Percentiles rank a stretch among this genome's conserved stretches.
Evolutionary conservation across 1,284 basidiomycete species (phyloP).

Genomic region (Boletus mariae): DNA sequence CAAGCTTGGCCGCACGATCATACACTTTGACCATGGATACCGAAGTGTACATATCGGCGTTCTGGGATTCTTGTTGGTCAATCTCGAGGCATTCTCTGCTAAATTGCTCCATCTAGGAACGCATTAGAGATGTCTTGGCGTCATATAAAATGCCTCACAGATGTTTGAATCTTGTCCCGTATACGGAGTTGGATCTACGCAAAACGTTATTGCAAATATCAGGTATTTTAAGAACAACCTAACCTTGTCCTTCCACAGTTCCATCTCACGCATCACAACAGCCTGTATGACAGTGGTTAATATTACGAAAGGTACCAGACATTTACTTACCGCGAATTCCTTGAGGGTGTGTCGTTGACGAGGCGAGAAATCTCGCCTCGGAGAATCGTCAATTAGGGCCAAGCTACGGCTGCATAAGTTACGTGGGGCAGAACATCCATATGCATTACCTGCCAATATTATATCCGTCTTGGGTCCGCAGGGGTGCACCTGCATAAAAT

Average conservation of each 20-base stretch:
- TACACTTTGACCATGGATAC: conserved; percentile 86
- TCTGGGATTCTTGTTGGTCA: conserved; percentile 54
- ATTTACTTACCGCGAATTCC: conserved; percentile 71
- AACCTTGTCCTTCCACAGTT: conserved; percentile 91
- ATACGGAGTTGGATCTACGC: conserved; percentile 82
- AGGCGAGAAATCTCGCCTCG: conserved; percentile 82
- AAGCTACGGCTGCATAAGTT: conserved; percentile 44
- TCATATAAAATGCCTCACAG: conserved; percentile 44
- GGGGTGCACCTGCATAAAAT: conserved; percentile 90
- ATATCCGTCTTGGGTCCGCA: conserved; percentile 85
- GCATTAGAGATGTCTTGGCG: neutral
- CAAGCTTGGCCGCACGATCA: conserved; percentile 80
- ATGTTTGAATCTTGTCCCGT: conserved; percentile 87
- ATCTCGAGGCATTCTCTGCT: conserved; percentile 93
- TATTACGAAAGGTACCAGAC: neutral
- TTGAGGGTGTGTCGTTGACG: conserved; percentile 89
- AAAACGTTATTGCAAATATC: conserved; percentile 2
- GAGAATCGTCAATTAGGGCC: conserved; percentile 83
- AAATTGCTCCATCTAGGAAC: conserved; percentile 83
- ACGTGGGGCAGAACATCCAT: conserved; percentile 2
- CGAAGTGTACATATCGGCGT: conserved; percentile 31
- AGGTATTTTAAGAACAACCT: conserved; percentile 7
- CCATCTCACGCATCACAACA: conserved; percentile 94
- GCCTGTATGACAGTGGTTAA: conserved; percentile 40
- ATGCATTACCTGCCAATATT: conserved; percentile 76